Conservation (phyloP, 2,329 filamentous ascomycete genomes). For the Cladosporium colombiae region DNA sequence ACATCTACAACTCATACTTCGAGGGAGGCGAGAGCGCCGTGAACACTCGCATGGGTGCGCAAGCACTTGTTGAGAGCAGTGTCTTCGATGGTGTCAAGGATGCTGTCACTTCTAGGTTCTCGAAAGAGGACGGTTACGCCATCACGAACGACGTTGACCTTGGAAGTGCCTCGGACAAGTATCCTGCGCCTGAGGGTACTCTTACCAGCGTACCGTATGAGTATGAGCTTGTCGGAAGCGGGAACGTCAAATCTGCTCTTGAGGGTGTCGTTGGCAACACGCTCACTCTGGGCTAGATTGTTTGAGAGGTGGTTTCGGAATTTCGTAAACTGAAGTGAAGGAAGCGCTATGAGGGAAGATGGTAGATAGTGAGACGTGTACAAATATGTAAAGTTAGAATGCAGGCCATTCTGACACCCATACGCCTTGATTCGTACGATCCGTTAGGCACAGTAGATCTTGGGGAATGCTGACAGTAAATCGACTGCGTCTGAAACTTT, state of each 20-base stretch:
- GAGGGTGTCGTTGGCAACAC: slow-evolving; percentile 43
- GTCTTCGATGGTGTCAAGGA: slow-evolving; percentile 39
- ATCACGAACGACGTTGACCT: slow-evolving; percentile 38
- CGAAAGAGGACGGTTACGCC: slow-evolving; percentile 39
- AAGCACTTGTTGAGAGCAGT: slow-evolving; percentile 47
- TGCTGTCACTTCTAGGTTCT: slow-evolving; percentile 39
- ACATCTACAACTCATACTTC: slow-evolving; percentile 59
- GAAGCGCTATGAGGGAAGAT: not conserved
- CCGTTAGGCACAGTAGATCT: not conserved
- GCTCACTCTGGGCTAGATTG: slow-evolving; percentile 33
- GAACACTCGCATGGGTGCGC: slow-evolving; percentile 46
- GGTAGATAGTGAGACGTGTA: not conserved
- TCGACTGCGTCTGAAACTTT: not conserved
- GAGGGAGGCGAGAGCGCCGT: slow-evolving; percentile 40
- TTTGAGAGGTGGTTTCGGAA: not conserved
- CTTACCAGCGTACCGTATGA: slow-evolving; percentile 40
- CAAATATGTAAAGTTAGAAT: not conserved
- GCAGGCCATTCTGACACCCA: not conserved
- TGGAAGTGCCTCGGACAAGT: slow-evolving; percentile 32
- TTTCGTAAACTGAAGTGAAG: not conserved
- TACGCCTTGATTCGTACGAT: not conserved
- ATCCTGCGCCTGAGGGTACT: slow-evolving; percentile 37
- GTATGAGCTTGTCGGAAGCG: slow-evolving; percentile 37
- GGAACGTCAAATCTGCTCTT: slow-evolving; percentile 42
- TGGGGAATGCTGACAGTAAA: not conserved